Evolutionary conservation across 257 asterid genomes (phyloP).

Genomic region (Lycium ferocissimum): DNA sequence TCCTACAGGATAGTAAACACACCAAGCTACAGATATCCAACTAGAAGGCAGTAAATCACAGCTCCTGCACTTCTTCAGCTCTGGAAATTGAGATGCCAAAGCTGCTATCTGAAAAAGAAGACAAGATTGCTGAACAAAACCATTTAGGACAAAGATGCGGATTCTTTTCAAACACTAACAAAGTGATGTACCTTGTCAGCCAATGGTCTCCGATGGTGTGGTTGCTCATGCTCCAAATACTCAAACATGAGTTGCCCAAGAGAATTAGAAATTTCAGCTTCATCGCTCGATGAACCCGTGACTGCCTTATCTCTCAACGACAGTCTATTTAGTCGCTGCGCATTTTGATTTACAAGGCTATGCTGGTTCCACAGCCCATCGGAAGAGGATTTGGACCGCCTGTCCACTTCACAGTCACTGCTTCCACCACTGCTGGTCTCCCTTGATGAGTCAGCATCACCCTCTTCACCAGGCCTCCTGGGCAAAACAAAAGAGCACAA

Average conservation of each 20-base stretch:
- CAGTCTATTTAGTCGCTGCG: conserved; percentile 42
- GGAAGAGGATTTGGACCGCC: conserved; percentile 41
- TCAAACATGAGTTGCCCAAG: conserved; percentile 57
- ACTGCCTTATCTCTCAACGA: conserved; percentile 45
- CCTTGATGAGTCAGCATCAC: conserved; percentile 53
- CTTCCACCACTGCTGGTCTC: conserved; percentile 52
- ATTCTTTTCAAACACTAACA: conserved; percentile 29
- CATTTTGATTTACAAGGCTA: conserved; percentile 31
- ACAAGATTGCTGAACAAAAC: conserved; percentile 32
- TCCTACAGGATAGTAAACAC: conserved; percentile 30
- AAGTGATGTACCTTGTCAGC: conserved; percentile 57
- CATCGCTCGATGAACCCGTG: conserved; percentile 44
- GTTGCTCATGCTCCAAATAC: conserved; percentile 69
- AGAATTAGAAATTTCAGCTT: conserved; percentile 44
- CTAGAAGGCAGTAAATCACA: conserved; percentile 83
- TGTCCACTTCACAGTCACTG: conserved; percentile 49
- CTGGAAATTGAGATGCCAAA: conserved; percentile 66
- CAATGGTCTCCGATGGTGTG: conserved; percentile 69
- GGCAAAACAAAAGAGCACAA: conserved; percentile 27
- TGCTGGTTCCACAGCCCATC: conserved; percentile 42
- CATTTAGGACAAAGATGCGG: conserved; percentile 29
- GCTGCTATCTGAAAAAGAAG: conserved; percentile 58
- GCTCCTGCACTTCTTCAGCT: conserved; percentile 66
- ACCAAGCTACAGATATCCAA: conserved; percentile 96
- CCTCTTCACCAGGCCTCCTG: conserved; percentile 50